Conservation (phyloP, 2,329 filamentous ascomycete genomes). For the Aspergillus chevalieri region DNA sequence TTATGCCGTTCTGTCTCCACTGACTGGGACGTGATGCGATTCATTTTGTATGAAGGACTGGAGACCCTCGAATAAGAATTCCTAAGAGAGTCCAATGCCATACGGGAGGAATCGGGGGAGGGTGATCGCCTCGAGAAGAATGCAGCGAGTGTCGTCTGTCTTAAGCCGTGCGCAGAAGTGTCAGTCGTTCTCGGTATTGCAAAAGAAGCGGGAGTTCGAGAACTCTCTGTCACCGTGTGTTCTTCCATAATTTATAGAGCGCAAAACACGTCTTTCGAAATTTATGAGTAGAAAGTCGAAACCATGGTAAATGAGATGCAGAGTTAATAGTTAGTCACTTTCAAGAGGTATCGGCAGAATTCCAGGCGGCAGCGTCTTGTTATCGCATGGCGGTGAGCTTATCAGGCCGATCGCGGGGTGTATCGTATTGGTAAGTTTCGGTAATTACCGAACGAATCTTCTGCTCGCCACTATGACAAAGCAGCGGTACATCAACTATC, state of each 20-base stretch:
- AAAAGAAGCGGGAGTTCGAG: neutral
- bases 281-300: no score
- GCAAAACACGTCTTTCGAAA: neutral
- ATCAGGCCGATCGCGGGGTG: constrained; percentile 20
- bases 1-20: neutral
- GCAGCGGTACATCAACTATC: neutral
- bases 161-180: constrained; percentile 1
- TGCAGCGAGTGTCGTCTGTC: neutral
- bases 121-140: neutral
- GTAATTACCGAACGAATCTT: neutral
- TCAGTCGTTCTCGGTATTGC: neutral
- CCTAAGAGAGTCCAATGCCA: neutral
- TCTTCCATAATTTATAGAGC: neutral
- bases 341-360: neutral
- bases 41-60: neutral
- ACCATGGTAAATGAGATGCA: no score
- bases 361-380: neutral
- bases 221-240: neutral
- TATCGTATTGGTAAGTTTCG: neutral
- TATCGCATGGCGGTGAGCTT: constrained; percentile 21
- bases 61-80: neutral
- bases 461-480: constrained; percentile 19
- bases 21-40: neutral
- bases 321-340: no score
- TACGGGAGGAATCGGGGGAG: neutral